Base-by-base conservation (phyloP, 2,329 filamentous ascomycete species). In the Apiospora sp. region DNA sequence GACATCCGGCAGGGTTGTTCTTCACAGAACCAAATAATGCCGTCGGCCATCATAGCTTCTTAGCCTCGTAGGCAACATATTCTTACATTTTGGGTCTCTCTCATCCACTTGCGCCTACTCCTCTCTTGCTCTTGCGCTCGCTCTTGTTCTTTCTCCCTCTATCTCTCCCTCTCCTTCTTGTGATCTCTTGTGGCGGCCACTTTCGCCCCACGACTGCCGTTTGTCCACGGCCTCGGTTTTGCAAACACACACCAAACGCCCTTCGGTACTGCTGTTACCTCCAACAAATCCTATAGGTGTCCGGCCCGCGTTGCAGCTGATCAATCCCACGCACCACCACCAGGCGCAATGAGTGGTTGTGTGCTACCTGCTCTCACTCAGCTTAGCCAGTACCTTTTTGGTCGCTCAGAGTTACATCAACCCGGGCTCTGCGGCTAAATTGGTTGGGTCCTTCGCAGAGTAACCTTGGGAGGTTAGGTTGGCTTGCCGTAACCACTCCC, bases 391-490 rank as follows among this genome's bases (percentile, higher is more conserved):
- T 41, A 34, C 58, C 30, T 13, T 2, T 22, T 37, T 64, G 5
- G 58, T 64, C 58, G 4, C 34, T 34, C 16, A 41, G 34, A 22
- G 34, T 64, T 64, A 41, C 58, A 64, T 64, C 19, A 24, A 41
- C 58, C 58, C 58, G 12, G 30, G 58, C 58, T n/a, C 41, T 41
- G 58, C 34, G 58, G 58, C 58, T 64, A 64, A 64, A 64, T 34
- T 41, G 34, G 34, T 41, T 34, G 58, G 58, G 58, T 64, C 51
- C 16, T 41, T 30, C 34, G 13, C 58, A 37, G 30, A 64, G 58
- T 30, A 37, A 41, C 58, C 58, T 64, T 64, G 58, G 30, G 30
- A 8, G 16, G 37, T 41, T 41, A 64, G 34, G 34, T 6, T n/a
- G 58, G 34, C 58, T 41, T n/a, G 22, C n/a, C 58, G 30, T 64